Percentiles rank a stretch among this genome's conserved stretches.
These are phyloP conservation scores for Mediolabrus comicus DNA, from an alignment of 108 stramenopile species.

Conservation along the genomic window DNA sequence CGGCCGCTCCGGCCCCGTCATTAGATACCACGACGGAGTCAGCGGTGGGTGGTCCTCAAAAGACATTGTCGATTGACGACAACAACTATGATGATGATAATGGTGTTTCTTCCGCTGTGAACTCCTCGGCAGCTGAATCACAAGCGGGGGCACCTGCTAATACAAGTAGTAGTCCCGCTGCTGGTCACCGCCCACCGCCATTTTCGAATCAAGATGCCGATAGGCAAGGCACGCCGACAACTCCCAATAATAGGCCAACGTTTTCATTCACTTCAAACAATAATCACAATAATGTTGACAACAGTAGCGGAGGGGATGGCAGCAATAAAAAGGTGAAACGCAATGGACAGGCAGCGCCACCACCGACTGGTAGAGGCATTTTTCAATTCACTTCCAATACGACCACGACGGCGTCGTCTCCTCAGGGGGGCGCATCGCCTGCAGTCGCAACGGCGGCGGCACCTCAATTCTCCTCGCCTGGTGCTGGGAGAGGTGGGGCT, in stretches of 20 bases:
- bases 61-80: background rate
- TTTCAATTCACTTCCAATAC: slow-evolving; percentile 30
- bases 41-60: background rate
- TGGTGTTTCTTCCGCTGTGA: background rate
- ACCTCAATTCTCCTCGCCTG: background rate
- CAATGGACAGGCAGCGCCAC: background rate
- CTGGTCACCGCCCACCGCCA: background rate
- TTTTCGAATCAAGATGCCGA: background rate
- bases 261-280: background rate
- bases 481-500: background rate
- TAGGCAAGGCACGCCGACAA: background rate
- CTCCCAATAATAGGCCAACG: background rate
- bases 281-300: background rate
- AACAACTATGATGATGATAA: background rate
- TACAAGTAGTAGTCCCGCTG: background rate
- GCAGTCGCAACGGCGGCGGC: background rate
- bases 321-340: background rate
- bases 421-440: background rate
- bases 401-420: background rate
- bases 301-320: background rate
- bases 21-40: background rate
- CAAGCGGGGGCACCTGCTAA: background rate
- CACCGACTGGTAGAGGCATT: slow-evolving; percentile 1
- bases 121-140: background rate
- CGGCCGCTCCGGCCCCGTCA: background rate